phyloP scores from a whole-genome alignment of 805 yeast genomes.

The Tetrapisispora arboricola region DNA sequence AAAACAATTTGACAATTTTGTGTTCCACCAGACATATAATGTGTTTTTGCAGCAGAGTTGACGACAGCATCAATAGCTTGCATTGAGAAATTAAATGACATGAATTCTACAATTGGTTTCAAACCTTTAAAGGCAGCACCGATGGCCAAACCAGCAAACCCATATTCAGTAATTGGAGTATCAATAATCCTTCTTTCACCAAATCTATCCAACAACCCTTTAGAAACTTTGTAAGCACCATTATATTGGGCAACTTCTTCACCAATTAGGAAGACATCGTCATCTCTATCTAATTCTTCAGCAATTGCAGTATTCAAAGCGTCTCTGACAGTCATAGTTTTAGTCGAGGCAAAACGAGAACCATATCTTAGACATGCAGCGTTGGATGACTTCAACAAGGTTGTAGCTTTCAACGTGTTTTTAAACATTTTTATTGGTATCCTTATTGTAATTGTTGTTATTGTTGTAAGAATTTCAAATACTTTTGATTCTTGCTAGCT shows the following conservation, averaged over 20 bases:
- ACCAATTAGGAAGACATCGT: constrained; percentile 89
- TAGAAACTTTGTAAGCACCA: constrained; percentile 96
- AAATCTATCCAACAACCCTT: constrained; percentile 89
- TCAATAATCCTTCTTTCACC: constrained; percentile 90
- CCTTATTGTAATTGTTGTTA: too few relatives aligned
- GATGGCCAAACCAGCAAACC: constrained; percentile 89
- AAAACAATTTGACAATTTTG: constrained; percentile 95
- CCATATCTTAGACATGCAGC: not conserved
- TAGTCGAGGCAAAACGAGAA: constrained; percentile 32
- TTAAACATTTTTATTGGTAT: too few relatives aligned
- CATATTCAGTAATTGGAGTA: constrained; percentile 99
- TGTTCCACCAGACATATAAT: constrained; percentile 98
- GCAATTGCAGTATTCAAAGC: constrained; percentile 92
- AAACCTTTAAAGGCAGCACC: constrained; percentile 96
- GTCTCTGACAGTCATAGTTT: constrained; percentile 86
- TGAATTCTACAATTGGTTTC: constrained; percentile 95
- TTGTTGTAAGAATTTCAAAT: too few relatives aligned
- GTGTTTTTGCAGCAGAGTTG: constrained; percentile 97
- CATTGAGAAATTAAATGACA: constrained; percentile 99
- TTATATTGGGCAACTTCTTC: constrained; percentile 99
- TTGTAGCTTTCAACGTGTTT: constrained; percentile 1
- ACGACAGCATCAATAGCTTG: constrained; percentile 97
- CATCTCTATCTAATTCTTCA: constrained; percentile 95
- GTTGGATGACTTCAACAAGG: not conserved
- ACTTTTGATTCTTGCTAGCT: too few relatives aligned